phyloP scores from a whole-genome alignment of 441 rosid genomes.

The Aquilaria agallochum region DNA sequence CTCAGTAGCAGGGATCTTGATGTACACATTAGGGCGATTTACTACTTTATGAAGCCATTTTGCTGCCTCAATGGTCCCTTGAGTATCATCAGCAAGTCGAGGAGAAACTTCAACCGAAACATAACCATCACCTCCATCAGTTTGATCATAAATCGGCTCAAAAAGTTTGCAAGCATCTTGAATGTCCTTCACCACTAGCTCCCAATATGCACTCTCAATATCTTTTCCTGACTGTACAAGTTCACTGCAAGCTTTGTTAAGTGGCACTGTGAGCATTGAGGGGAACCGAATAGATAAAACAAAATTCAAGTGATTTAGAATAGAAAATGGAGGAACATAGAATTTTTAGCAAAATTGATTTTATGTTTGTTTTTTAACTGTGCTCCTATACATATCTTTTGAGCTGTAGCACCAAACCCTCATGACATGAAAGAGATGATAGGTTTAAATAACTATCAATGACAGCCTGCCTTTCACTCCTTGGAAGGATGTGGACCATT shows the following conservation, averaged over 20 bases:
- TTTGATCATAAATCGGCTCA: slow-evolving; percentile 86
- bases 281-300: no score
- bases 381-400: no score
- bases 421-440: no score
- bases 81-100: slow-evolving; percentile 83
- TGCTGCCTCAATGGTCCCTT: slow-evolving; percentile 86
- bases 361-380: no score
- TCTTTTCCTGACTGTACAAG: slow-evolving; percentile 90
- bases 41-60: slow-evolving; percentile 90
- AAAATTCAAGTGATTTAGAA: no score
- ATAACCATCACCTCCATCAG: slow-evolving; percentile 92
- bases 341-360: no score
- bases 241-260: slow-evolving; percentile 43
- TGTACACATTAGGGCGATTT: slow-evolving; percentile 80
- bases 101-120: slow-evolving; percentile 99
- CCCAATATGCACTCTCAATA: slow-evolving; percentile 93
- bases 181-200: slow-evolving; percentile 95
- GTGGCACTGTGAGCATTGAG: no score
- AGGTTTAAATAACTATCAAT: no score
- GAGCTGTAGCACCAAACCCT: no score
- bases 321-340: no score
- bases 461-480: no score
- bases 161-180: slow-evolving; percentile 97
- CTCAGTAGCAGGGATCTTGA: slow-evolving; percentile 98
- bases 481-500: no score